Evolutionary conservation across 331 rosid genomes (phyloP).

Genomic region (Malus hybrid): DNA sequence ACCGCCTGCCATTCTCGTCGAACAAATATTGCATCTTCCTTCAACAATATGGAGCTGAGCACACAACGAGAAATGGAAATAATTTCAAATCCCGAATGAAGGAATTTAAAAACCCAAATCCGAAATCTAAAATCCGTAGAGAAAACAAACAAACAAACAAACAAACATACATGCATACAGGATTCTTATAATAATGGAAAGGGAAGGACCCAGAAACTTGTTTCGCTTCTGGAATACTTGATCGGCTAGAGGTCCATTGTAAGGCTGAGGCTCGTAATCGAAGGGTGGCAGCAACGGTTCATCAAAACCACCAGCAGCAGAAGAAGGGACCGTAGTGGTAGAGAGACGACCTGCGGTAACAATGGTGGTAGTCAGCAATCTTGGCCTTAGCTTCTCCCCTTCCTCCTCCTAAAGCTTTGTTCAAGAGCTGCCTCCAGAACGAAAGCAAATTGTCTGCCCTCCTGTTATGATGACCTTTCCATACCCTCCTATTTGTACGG

Average conservation of each 20-base stretch:
- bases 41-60: conserved; percentile 81
- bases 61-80: conserved; percentile 1
- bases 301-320: conserved; percentile 7
- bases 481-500: too few species aligned
- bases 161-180: conserved; percentile 22
- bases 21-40: conserved; percentile 88
- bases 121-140: too few species aligned
- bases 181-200: conserved; percentile 79
- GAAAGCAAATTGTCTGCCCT: background rate
- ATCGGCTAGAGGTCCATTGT: conserved; percentile 61
- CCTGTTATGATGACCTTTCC: too few species aligned
- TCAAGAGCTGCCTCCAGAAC: conserved; percentile 32
- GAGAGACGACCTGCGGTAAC: background rate
- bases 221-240: conserved; percentile 64
- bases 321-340: conserved; percentile 10
- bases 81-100: too few species aligned
- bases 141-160: conserved; percentile 9
- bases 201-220: conserved; percentile 78
- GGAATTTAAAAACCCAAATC: too few species aligned
- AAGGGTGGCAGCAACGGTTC: conserved; percentile 56
- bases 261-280: conserved; percentile 54
- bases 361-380: background rate
- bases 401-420: conserved; percentile 27
- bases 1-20: conserved; percentile 86
- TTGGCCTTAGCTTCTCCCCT: conserved; percentile 11